Evolutionary conservation across 2,329 filamentous ascomycete species (phyloP), one percentile per base, ranked within the genome.

Genomic region (Lachnellula hyalina): DNA sequence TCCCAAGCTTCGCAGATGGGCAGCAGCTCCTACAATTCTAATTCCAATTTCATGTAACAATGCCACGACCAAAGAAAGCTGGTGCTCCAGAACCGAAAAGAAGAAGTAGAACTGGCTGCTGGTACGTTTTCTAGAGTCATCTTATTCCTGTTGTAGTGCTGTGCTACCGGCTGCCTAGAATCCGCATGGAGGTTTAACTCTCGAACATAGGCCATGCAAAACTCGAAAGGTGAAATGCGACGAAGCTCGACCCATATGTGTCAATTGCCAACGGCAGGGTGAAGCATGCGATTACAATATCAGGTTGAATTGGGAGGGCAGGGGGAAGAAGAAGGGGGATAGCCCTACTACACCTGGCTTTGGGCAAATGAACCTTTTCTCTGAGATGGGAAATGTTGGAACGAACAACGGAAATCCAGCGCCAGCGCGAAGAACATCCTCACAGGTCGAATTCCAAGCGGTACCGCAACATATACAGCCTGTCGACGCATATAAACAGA

Each of bases 271-370:
- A 63, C 83, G 83, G 58, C 83, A 85, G 60, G 84, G 84, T 57
- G 87, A 90, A 67, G 74, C 75, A 47, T 94, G 89, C 73, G 89
- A 94, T 71, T 93, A 92, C 69, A 89, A 83, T 64, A 88, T 93
- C 63, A 81, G 87, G 34, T 74, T 93, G 61, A 92, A 92, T 65
- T 93, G 89, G 89, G 85, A 87, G 57, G 87, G 88, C 4, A 80
- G 88, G 54, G 78, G 80, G 49, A 86, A 82, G 67, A 83, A 81
- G 70, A 79, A 78, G 58, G 73, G 72, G 50, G 72, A 76, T 61
- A 59, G 71, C 12, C 35, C 47, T 32, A 52, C 15, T 28, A 7
- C 17, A 28, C 48, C 15, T 25, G 48, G 28, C 9, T 35, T 19
- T 17, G 55, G 48, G 7, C 57, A 58, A 38, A 53, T 57, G 25